Percentiles rank a stretch among this genome's conserved stretches.
Conservation (phyloP, 306 rosid genomes). For the Corylus americana region DNA sequence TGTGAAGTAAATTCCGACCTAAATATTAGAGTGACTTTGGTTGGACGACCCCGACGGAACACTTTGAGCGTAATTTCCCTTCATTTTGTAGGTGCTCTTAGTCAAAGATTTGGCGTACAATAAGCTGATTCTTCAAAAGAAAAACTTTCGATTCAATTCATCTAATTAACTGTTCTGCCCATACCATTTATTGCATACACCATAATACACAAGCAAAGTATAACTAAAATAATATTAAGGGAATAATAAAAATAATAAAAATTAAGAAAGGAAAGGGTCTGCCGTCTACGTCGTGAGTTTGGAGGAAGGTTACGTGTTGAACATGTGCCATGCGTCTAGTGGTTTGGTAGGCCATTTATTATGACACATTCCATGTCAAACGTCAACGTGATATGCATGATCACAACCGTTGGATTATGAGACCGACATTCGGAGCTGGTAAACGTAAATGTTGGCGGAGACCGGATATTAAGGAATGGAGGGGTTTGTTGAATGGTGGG, state of each 20-base stretch:
- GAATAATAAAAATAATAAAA: background rate
- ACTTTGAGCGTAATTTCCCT: no score
- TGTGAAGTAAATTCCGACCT: no score
- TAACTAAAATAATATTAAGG: background rate
- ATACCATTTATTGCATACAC: background rate
- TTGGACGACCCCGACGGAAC: rapidly evolving
- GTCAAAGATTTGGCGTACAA: no score
- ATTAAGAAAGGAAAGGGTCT: background rate
- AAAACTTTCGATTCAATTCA: no score
- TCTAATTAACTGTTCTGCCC: background rate
- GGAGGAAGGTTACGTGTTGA: conserved; percentile 23
- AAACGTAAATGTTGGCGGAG: conserved; percentile 22
- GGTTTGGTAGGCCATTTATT: conserved; percentile 30
- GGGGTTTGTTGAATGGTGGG: background rate
- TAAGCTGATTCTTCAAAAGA: no score
- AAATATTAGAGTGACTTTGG: no score
- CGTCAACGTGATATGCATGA: conserved; percentile 35
- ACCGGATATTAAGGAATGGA: conserved; percentile 26
- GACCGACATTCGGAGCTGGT: conserved; percentile 35
- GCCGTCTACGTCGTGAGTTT: conserved; percentile 3
- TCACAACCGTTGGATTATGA: conserved; percentile 16
- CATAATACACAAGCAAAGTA: background rate
- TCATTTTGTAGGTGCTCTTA: no score
- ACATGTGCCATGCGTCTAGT: conserved; percentile 26
- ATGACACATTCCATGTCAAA: conserved; percentile 17